These are phyloP conservation scores for Collybiopsis luxurians DNA, from an alignment of 768 basidiomycete species.

Conservation along the genomic window DNA sequence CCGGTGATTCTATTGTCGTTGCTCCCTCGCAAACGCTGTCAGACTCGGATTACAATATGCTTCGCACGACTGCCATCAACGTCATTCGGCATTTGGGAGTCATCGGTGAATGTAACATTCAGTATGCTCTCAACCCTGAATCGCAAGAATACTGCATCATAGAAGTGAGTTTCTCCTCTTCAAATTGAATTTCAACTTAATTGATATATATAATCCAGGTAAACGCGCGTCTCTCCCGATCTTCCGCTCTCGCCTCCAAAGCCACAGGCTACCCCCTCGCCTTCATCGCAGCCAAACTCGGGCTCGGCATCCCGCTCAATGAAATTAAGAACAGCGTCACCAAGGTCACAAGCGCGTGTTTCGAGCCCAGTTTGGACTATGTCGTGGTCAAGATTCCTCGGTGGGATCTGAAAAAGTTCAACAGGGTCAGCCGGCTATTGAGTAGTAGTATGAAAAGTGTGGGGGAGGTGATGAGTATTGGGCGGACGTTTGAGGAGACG, in stretches of 20 bases:
- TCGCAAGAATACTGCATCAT: slow-evolving; percentile 99
- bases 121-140: slow-evolving; percentile 93
- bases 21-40: slow-evolving; percentile 98
- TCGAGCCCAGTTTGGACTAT: slow-evolving; percentile 97
- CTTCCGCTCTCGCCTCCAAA: slow-evolving; percentile 96
- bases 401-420: slow-evolving; percentile 99
- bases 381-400: slow-evolving; percentile 98
- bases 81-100: slow-evolving; percentile 99
- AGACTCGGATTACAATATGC: slow-evolving; percentile 99
- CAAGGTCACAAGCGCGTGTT: slow-evolving; percentile 94
- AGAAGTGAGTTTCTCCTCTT: slow-evolving; percentile 53
- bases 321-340: slow-evolving; percentile 98
- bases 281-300: slow-evolving; percentile 97
- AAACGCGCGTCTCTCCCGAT: slow-evolving; percentile 97
- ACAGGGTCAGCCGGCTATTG: slow-evolving; percentile 82
- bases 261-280: slow-evolving; percentile 98
- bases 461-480: slow-evolving; percentile 99
- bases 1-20: slow-evolving; percentile 97
- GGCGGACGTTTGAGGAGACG: slow-evolving; percentile 97
- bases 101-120: slow-evolving; percentile 98
- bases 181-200: neutral
- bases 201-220: slow-evolving; percentile 39
- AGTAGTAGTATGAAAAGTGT: slow-evolving; percentile 99
- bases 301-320: slow-evolving; percentile 94
- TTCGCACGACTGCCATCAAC: slow-evolving; percentile 96